Base-by-base conservation (phyloP, 2,329 filamentous ascomycete species). In the Colletotrichum sp. region DNA sequence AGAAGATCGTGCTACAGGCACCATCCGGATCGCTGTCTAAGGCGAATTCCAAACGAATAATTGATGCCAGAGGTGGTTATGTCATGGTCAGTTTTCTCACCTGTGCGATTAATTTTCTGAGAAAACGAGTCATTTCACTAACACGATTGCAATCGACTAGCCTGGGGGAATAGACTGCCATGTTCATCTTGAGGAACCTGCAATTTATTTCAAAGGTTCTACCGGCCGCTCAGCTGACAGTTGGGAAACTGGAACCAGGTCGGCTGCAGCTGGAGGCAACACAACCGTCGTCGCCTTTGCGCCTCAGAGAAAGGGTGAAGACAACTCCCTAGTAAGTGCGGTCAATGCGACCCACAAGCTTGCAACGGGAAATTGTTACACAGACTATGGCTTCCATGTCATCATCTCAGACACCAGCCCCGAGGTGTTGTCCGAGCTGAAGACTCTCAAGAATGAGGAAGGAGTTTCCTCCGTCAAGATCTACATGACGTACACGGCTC, bases 241-340 rank as follows among this genome's bases (percentile, higher is more conserved):
- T 79, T 87, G 58, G 77, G 30, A 28, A 28, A 61, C 58, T 18
- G 90, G 90, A 0, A 88, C 89, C 0, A 84, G 89, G 12, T 89
- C 86, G 28, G 90, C 90, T 9, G 86, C 92, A 69, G 89, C 89
- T 6, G 90, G 90, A 16, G 90, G 90, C 22, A 91, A 87, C 10
- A 92, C 91, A 0, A 92, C 91, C 0, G 84, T 92, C 22, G 82
- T 92, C 9, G 85, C 89, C 0, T 92, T 93, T 81, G 91, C 90
- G 2, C 86, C 87, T 9, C 90, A 91, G 79, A 82, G 84, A 58
- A 87, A 87, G 22, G 78, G 81, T 3, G 84, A 89, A 36, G 81
- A 84, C 8, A 52, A 52, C 43, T 87, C 85, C 2, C 80, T 91
- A 4, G 80, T 88, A 30, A 81, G 84, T 3, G 86, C 87, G 0